Base-by-base conservation (phyloP, 441 rosid species). In the Theobroma grandiflorum region DNA sequence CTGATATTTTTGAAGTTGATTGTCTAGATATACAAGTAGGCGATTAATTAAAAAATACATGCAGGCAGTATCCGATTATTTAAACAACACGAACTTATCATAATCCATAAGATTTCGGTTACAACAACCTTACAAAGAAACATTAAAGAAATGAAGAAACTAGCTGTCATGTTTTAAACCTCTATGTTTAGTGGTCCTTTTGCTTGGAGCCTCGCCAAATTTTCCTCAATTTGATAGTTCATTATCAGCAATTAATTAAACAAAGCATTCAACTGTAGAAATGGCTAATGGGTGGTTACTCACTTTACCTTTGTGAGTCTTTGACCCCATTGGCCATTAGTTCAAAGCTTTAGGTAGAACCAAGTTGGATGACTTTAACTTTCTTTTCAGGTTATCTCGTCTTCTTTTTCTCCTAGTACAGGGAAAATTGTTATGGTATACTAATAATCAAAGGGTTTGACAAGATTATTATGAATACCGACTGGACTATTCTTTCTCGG, bases 91-190 rank as follows among this genome's bases (percentile, higher is more conserved):
- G 22, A 58, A 22, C 33, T 58, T 22, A 22, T 58, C 63, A 22
- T 35, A 63, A 63, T 63, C 20, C 1, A 35, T 35, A 35, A 64
- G 45, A 64, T 37, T 6, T 59, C 37, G 15, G 37, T 10, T 59
- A n/a, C 68, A 63, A n/a, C 43, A 63, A 35, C 42, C 22, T 37
- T 8, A 59, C 64, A 35, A 26, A 35, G 0, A 1, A 38, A 40
- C 26, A 65, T 65, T 65, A 65, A 65, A 65, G 20, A 65, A 65
- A 65, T 38, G 15, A 65, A 65, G 50, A 65, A 40, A 65, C 12
- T n/a, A 65, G 70, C 31, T 40, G 49, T 65, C 70, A 38, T 59
- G 64, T 22, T 59, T 26, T 59, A 20, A 55, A 50, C 22, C 22
- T 33, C 4, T 6, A 37, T 35, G 11, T 64, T 35, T 55, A 20